Percentiles rank a stretch among this genome's conserved stretches.
Conservation (phyloP, 805 yeast species). For the Maudiozyma serrabonitensis region DNA sequence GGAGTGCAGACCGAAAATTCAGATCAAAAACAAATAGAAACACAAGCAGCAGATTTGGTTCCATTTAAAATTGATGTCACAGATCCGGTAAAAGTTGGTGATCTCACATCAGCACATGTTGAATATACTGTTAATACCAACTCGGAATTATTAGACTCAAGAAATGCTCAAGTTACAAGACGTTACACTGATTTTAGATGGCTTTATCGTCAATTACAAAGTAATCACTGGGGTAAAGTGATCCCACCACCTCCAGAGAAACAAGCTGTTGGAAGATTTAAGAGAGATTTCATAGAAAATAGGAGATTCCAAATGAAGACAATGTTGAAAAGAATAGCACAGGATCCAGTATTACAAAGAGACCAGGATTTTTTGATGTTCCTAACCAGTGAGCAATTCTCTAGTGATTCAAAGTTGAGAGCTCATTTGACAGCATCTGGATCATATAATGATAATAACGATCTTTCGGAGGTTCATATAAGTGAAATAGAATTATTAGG, state of each 20-base stretch:
- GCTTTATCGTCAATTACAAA: constrained; percentile 81
- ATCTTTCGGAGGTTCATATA: constrained; percentile 29
- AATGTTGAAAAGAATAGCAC: constrained; percentile 70
- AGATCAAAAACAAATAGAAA: too few species aligned
- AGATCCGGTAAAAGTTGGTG: constrained; percentile 89
- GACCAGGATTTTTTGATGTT: constrained; percentile 77
- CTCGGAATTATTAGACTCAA: constrained; percentile 25
- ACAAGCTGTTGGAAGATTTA: constrained; percentile 85
- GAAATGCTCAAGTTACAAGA: constrained; percentile 50
- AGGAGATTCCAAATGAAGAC: constrained; percentile 76
- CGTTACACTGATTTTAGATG: constrained; percentile 90
- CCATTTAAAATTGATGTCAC: constrained; percentile 62
- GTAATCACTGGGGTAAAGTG: constrained; percentile 80
- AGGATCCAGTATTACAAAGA: constrained; percentile 43
- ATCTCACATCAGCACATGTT: constrained; percentile 77
- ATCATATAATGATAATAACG: constrained; percentile 36
- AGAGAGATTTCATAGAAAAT: constrained; percentile 79
- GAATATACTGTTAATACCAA: constrained; percentile 70
- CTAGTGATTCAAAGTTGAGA: constrained; percentile 57
- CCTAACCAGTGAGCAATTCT: constrained; percentile 62
- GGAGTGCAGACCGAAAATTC: too few species aligned
- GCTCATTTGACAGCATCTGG: constrained; percentile 50
- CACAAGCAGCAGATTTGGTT: constrained; percentile 2
- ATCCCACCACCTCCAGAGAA: constrained; percentile 96
- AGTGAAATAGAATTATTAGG: constrained; percentile 28